Percentiles rank a stretch among this genome's conserved stretches.
These are phyloP conservation scores for Lolium perenne DNA, from an alignment of 176 grass and related monocot species.

Conservation along the genomic window DNA sequence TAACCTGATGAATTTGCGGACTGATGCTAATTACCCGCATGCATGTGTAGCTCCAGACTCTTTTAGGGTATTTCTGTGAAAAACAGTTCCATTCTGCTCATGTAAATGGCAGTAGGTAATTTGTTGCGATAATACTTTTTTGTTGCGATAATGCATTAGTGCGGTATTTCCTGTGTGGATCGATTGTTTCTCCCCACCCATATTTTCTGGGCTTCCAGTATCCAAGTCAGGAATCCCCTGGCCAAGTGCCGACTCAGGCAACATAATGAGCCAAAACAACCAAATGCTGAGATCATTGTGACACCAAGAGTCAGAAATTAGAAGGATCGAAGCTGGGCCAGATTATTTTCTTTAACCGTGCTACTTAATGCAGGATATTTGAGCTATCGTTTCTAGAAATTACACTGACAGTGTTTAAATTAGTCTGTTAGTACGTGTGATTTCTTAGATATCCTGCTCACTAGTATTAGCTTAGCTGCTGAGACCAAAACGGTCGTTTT, in stretches of 20 bases:
- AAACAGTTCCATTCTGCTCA: slow-evolving; percentile 17
- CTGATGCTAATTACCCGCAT: slow-evolving; percentile 17
- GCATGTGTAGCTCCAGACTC: slow-evolving; percentile 6
- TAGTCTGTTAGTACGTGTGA: too few relatives aligned
- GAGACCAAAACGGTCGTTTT: too few relatives aligned
- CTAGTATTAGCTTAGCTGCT: too few relatives aligned
- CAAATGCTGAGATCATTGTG: background rate
- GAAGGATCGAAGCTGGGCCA: background rate
- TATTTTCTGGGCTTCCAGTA: background rate
- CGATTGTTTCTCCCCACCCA: background rate
- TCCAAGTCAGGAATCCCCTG: background rate
- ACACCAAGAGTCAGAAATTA: background rate
- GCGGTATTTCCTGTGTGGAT: too few relatives aligned
- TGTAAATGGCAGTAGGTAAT: slow-evolving; percentile 9
- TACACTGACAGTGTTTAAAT: too few relatives aligned
- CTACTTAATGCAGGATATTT: too few relatives aligned
- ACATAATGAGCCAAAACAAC: background rate
- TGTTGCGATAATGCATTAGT: too few relatives aligned
- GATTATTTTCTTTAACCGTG: background rate
- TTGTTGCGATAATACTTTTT: background rate
- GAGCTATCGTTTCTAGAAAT: too few relatives aligned
- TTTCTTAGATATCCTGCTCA: too few relatives aligned
- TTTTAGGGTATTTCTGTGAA: slow-evolving; percentile 21
- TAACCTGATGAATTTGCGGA: slow-evolving; percentile 21
- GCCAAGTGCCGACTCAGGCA: background rate